Base-by-base conservation (phyloP, 441 rosid genomes). In the Macaranga tanarius region DNA sequence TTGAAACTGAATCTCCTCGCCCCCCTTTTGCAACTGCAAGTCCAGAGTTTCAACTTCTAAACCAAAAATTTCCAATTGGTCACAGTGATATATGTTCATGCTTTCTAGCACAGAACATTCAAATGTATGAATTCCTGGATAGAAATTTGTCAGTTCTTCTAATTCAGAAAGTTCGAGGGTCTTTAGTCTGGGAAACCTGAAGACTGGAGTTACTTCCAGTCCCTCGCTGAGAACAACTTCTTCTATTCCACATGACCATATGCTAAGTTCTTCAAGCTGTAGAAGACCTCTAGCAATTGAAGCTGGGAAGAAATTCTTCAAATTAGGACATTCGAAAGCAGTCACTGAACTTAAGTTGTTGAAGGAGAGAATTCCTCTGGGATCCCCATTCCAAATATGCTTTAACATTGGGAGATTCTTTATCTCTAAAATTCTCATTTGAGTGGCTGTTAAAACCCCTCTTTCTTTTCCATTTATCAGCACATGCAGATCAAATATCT, bases 401-500 rank as follows among this genome's bases (percentile, higher is more conserved):
- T 71, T 80, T 73, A 83, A 42, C 15, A 63, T 65, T 47, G 75
- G 77, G 34, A 83, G 62, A 5, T 12, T 11, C 0, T 6, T 0
- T 11, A 62, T 4, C 2, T 8, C 1, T 38, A 68, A 25, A 9
- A 1, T 10, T 69, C 50, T 62, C 73, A 69, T 1, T 28, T 28
- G 31, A 16, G 57, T 34, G 17, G 26, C 31, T 16, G 4, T 54
- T 19, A 23, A 17, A 17, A 11, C 38, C 3, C 1, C 9, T 47
- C 22, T 40, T 38, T 34, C 73, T 63, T 74, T 48, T 44, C 42
- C 17, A 38, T 59, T n/a, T 13, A 5, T 22, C 52, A 48, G 19
- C 25, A 45, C 63, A 26, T 54, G 65, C 4, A 72, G 23, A 23
- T 69, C 77, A 67, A 81, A 79, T 15, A 84, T 54, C 64, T 61